These are phyloP conservation scores for Scytalidium lignicola DNA, from an alignment of 2,329 filamentous ascomycete species.

Conservation along the genomic window DNA sequence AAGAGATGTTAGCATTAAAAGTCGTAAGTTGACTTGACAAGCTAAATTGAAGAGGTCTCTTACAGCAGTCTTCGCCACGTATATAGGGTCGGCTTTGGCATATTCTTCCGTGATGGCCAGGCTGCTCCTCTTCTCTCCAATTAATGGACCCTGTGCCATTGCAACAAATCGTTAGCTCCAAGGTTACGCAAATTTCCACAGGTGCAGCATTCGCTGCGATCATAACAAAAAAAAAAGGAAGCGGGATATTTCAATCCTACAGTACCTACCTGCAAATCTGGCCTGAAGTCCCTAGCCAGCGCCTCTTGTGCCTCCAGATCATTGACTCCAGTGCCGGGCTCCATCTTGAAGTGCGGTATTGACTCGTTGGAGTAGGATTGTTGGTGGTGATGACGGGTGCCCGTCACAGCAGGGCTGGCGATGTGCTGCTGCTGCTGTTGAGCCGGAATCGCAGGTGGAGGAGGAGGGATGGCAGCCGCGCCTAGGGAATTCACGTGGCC, in stretches of 20 bases:
- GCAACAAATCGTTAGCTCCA: conserved; percentile 24
- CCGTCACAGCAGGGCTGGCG: background rate
- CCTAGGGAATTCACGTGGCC: conserved; percentile 6
- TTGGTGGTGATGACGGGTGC: background rate
- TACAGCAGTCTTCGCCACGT: conserved; percentile 83
- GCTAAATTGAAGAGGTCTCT: conserved; percentile 37
- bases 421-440: background rate
- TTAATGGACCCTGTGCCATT: conserved; percentile 65
- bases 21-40: too few species aligned
- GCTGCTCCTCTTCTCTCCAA: conserved; percentile 74
- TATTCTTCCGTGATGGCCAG: conserved; percentile 78
- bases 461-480: background rate
- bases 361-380: conserved; percentile 9
- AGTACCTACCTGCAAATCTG: conserved; percentile 47
- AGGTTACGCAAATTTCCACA: conserved; percentile 5
- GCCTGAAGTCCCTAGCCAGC: conserved; percentile 54
- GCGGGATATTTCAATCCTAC: too few species aligned
- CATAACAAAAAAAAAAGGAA: too few species aligned
- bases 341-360: conserved; percentile 20
- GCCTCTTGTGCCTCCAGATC: conserved; percentile 49
- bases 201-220: background rate
- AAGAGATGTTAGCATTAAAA: too few species aligned
- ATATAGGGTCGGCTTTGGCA: conserved; percentile 78
- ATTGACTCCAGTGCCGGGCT: conserved; percentile 3
- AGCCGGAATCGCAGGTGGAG: background rate